phyloP scores from a whole-genome alignment of 2,329 filamentous ascomycete species.

The Sporothrix curviconia region DNA sequence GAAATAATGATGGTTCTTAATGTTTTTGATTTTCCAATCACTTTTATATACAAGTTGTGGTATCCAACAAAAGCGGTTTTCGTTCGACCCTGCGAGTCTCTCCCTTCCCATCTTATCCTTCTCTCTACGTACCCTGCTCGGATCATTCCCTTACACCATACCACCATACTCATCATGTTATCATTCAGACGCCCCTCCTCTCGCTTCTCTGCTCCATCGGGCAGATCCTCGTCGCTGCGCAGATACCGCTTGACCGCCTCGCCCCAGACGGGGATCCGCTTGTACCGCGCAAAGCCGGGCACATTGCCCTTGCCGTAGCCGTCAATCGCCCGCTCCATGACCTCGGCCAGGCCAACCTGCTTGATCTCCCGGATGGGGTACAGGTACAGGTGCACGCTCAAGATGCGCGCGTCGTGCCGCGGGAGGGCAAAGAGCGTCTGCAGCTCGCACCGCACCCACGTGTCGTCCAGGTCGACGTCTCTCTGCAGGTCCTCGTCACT shows the following conservation, averaged over 20 bases:
- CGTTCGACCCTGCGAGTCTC: too few species aligned
- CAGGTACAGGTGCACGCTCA: conserved; percentile 15
- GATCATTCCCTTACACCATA: too few species aligned
- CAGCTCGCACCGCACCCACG: conserved; percentile 17
- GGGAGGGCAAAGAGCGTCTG: conserved; percentile 15
- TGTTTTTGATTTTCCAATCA: too few species aligned
- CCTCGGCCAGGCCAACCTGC: conserved; percentile 11
- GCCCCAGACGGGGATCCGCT: conserved; percentile 16
- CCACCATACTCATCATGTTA: too few species aligned
- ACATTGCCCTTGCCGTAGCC: conserved; percentile 15
- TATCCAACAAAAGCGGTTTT: too few species aligned
- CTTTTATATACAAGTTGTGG: too few species aligned
- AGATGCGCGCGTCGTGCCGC: conserved; percentile 5
- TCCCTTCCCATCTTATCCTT: too few species aligned
- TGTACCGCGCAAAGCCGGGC: conserved; percentile 14
- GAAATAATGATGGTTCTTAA: too few species aligned
- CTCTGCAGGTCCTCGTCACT: not conserved
- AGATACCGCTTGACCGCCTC: conserved; percentile 14
- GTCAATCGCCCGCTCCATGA: conserved; percentile 14
- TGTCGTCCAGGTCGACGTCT: conserved; percentile 12
- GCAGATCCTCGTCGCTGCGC: conserved; percentile 11
- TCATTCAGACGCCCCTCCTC: too few species aligned
- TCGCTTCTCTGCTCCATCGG: not conserved
- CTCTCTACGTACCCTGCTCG: too few species aligned
- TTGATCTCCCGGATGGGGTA: conserved; percentile 18